A percentile compares a stretch with the other conserved stretches of the same genome.
Conservation (phyloP, 2,329 filamentous ascomycete species). For the Cladosporium sp. region DNA sequence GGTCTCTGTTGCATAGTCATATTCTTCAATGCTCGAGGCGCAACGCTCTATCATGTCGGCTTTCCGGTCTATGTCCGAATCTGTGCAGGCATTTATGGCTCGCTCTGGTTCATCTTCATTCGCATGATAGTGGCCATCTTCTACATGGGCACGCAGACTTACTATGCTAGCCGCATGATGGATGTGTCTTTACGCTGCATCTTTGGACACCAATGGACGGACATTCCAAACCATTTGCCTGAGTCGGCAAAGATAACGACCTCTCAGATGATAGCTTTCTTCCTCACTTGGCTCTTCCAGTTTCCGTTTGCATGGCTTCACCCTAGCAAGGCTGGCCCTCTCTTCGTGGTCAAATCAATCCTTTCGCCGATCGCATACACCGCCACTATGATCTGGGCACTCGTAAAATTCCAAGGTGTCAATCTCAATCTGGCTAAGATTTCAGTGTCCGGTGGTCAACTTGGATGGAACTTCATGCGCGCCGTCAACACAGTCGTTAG, state of each 20-base stretch:
- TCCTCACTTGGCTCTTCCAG: slow-evolving; percentile 34
- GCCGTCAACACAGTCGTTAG: slow-evolving; percentile 42
- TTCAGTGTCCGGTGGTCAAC: slow-evolving; percentile 27
- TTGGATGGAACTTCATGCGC: slow-evolving; percentile 46
- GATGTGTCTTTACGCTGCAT: slow-evolving; percentile 42
- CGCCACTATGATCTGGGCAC: slow-evolving; percentile 36
- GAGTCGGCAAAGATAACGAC: slow-evolving; percentile 36
- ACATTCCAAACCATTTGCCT: slow-evolving; percentile 35
- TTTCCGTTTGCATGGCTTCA: slow-evolving; percentile 44
- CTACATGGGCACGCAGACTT: slow-evolving; percentile 42
- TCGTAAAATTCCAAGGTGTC: slow-evolving; percentile 40
- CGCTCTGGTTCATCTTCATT: slow-evolving; percentile 44
- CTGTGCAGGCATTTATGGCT: slow-evolving; percentile 40
- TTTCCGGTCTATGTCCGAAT: slow-evolving; percentile 40
- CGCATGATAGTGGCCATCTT: slow-evolving; percentile 40
- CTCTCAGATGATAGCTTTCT: slow-evolving; percentile 37
- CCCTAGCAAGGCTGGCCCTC: slow-evolving; percentile 46
- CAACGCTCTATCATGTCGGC: slow-evolving; percentile 40
- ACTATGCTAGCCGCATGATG: slow-evolving; percentile 38
- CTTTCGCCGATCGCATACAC: slow-evolving; percentile 37
- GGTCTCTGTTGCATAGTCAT: slow-evolving; percentile 37
- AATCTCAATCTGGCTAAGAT: slow-evolving; percentile 30
- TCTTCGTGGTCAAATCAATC: slow-evolving; percentile 47
- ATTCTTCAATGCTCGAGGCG: slow-evolving; percentile 38
- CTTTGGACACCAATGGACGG: slow-evolving; percentile 41